Base-by-base conservation (phyloP, 345 rosid species). In the Eucalyptus leucophloia region DNA sequence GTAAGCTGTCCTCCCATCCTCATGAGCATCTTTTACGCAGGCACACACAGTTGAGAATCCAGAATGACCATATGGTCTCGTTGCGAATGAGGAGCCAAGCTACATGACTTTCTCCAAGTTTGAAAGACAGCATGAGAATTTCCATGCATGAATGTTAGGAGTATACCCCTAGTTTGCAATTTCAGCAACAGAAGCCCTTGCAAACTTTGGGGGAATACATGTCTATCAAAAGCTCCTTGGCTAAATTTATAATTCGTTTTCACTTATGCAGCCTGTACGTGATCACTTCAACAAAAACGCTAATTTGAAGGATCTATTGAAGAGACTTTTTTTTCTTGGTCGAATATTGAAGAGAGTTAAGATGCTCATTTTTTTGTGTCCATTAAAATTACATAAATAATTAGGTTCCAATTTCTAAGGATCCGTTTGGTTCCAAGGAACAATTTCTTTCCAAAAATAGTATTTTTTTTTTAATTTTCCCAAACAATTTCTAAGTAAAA, bases 311-410 rank as follows among this genome's bases (percentile, higher is more conserved):
- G 80, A 32, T 69, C 80, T 69, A 23, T 0, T 37, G 89, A 95
- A 94, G 89, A 95, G 94, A 67, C n/a, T n/a, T n/a, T n/a, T n/a
- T n/a, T n/a, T n/a, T n/a, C n/a, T n/a, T n/a, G n/a, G n/a, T n/a
- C n/a, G n/a, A n/a, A n/a, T 69, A 23, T 0, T 37, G 89, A 95
- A 94, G 89, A 95, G 94, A 67, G 96, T 96, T 89, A 95, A 94
- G 98, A 96, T 95, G 92, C 6, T 7, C 15, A 5, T 40, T 40
- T 77, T 0, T 21, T 24, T 4, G 40, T 12, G 65, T 10, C 45
- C 62, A 56, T 49, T 1, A 28, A 49, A 42, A 32, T 86, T 86
- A 90, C 65, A 15, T 37, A 12, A 60, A 53, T 47, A 60, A 72
- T 90, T 86, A 88, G 45, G 16, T 62, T 49, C 12, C 49, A 4